Base-by-base conservation (phyloP, 257 asterid species). In the Solanum raphanifolium region DNA sequence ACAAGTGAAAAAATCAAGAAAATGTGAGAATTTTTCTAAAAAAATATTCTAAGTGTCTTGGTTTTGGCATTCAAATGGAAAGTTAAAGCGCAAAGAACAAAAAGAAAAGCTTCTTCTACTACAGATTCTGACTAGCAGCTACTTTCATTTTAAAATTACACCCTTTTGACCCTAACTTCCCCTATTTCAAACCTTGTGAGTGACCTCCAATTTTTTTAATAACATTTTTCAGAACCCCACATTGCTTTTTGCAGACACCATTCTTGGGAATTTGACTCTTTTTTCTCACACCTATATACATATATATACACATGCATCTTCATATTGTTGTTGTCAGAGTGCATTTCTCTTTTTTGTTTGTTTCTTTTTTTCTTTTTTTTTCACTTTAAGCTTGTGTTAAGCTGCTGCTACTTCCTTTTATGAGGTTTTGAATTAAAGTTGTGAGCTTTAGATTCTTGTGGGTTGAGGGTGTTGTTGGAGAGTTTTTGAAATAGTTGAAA, bases 151-250 rank as follows among this genome's bases (percentile, higher is more conserved):
- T 48, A 82, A 89, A 60, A 81, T 74, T 25, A 69, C 71, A 87
- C 90, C 91, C 91, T 90, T 91, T 92, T 89, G 87, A 91, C 94
- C 88, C 92, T 52, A 46, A 46, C 39, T 84, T 88, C 86, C 90
- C 88, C 81, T 9, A 81, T 88, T 94, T 92, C 94, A 92, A 95
- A 92, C 89, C 90, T 92, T 65, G 81, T 18, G 79, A 71, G 36
- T 29, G 38, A 87, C 88, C 94, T 91, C 94, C 91, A 87, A 82
- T 85, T 86, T 87, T 69, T 69, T 68, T 55, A 87, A 89, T 27
- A 88, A 91, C 91, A 86, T 88, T 91, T 90, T 72, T 86, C 92
- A 93, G 92, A 92, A 88, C 86, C 98, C 86, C 89, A 83, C 92
- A 35, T 43, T 73, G 73, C 83, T 73, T 91, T 93, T 90, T 34